Evolutionary conservation across 1,139 yeast genomes (phyloP).

Genomic region (Chernovozyma aurita): DNA sequence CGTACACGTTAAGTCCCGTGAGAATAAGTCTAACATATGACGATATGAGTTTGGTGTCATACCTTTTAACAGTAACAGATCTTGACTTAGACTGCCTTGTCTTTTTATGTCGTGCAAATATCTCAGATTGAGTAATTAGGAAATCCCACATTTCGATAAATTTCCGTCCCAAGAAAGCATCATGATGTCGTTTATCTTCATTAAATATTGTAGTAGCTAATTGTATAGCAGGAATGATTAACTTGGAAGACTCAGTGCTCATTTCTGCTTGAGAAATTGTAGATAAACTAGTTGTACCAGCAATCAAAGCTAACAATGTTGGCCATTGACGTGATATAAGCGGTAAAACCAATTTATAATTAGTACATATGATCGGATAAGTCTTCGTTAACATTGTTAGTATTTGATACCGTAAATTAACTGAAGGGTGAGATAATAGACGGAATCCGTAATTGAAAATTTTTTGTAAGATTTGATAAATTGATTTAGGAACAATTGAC

Average conservation of each 20-base stretch:
- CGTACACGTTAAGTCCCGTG: conserved; percentile 30
- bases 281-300: conserved; percentile 16
- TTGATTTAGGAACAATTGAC: conserved; percentile 56
- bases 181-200: conserved; percentile 23
- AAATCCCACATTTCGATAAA: conserved; percentile 37
- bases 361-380: conserved; percentile 62
- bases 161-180: conserved; percentile 29
- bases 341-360: conserved; percentile 58
- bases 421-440: conserved; percentile 65
- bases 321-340: conserved; percentile 72
- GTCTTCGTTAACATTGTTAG: conserved; percentile 46
- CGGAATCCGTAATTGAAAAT: conserved; percentile 69
- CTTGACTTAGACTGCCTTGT: background rate
- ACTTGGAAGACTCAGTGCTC: conserved; percentile 9
- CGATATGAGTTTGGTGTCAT: conserved; percentile 13
- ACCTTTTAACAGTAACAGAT: conserved; percentile 3
- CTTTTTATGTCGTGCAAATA: conserved; percentile 7
- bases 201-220: conserved; percentile 25
- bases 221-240: conserved; percentile 16
- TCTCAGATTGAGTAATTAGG: conserved; percentile 14
- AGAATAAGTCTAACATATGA: conserved; percentile 21
- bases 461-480: conserved; percentile 55
- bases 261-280: conserved; percentile 3
- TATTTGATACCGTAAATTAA: conserved; percentile 50
- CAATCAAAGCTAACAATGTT: conserved; percentile 15